Conservation (phyloP, 2,329 filamentous ascomycete genomes). For the Ceratocystis eucalypticola region DNA sequence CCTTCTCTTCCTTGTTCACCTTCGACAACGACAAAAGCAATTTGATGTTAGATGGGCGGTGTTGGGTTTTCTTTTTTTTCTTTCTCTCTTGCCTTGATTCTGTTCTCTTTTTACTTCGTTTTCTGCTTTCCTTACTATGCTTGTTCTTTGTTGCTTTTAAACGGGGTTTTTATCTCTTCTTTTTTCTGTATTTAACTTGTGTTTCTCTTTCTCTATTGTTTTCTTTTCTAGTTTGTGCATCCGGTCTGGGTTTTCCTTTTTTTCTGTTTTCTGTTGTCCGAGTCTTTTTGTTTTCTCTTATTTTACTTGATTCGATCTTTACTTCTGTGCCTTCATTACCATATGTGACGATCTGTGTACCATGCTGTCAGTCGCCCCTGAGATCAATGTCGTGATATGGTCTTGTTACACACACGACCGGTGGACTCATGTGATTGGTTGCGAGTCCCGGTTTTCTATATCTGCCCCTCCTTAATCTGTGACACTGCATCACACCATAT, state of each 20-base stretch:
- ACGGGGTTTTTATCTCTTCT: slow-evolving; percentile 25
- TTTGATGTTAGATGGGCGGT: slow-evolving; percentile 16
- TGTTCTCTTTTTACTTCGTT: slow-evolving; percentile 25
- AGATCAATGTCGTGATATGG: too few species aligned
- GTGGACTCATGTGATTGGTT: too few species aligned
- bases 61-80: slow-evolving; percentile 13
- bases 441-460: too few species aligned
- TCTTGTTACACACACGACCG: too few species aligned
- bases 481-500: too few species aligned
- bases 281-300: too few species aligned
- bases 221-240: slow-evolving; percentile 7
- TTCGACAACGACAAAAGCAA: slow-evolving; percentile 9
- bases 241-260: slow-evolving; percentile 14
- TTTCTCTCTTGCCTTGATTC: slow-evolving; percentile 24
- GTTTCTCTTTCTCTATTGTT: neutral
- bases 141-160: neutral
- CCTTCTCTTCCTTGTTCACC: neutral
- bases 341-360: neutral
- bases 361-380: too few species aligned
- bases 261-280: slow-evolving; percentile 16
- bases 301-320: slow-evolving; percentile 16
- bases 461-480: too few species aligned
- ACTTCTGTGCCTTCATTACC: neutral
- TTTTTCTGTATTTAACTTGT: slow-evolving; percentile 21
- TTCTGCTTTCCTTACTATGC: slow-evolving; percentile 22